A percentile compares a stretch with the other conserved stretches of the same genome.
Evolutionary conservation across 2,329 filamentous ascomycete species (phyloP).

Genomic region (Pseudopyrenochaeta lycopersici): DNA sequence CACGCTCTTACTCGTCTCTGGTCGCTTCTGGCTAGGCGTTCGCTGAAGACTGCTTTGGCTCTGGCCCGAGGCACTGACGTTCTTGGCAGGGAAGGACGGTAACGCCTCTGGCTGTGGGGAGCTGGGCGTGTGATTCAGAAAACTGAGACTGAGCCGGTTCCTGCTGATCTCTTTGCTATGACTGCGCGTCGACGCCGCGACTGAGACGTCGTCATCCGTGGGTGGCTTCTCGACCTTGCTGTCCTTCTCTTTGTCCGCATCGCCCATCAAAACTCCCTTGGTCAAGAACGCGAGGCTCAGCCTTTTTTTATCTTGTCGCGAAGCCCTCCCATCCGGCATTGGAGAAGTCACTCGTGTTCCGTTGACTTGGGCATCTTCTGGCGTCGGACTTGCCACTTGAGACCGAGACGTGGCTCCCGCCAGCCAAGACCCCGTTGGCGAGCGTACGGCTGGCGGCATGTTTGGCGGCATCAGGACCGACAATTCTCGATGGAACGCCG

Average conservation of each 20-base stretch:
- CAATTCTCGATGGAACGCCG: slow-evolving; percentile 55
- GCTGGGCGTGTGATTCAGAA: slow-evolving; percentile 32
- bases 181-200: slow-evolving; percentile 34
- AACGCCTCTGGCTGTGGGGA: slow-evolving; percentile 43
- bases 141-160: slow-evolving; percentile 40
- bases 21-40: slow-evolving; percentile 24
- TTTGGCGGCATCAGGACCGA: slow-evolving; percentile 49
- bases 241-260: slow-evolving; percentile 27
- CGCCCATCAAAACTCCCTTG: slow-evolving; percentile 43
- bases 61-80: slow-evolving; percentile 12
- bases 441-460: slow-evolving; percentile 36
- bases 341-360: slow-evolving; percentile 35
- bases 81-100: slow-evolving; percentile 29
- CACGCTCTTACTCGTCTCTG: slow-evolving; percentile 47
- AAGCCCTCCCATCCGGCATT: slow-evolving; percentile 27
- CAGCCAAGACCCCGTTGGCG: slow-evolving; percentile 47
- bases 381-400: slow-evolving; percentile 34
- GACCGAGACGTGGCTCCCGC: slow-evolving; percentile 37
- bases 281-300: slow-evolving; percentile 50
- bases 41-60: slow-evolving; percentile 32
- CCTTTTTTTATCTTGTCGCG: slow-evolving; percentile 51
- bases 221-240: slow-evolving; percentile 24
- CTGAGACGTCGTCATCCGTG: slow-evolving; percentile 34
- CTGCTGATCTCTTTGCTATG: slow-evolving; percentile 43
- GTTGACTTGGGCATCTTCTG: slow-evolving; percentile 33